These are phyloP conservation scores for Prunus davidiana DNA, from an alignment of 306 rosid species.

Conservation along the genomic window DNA sequence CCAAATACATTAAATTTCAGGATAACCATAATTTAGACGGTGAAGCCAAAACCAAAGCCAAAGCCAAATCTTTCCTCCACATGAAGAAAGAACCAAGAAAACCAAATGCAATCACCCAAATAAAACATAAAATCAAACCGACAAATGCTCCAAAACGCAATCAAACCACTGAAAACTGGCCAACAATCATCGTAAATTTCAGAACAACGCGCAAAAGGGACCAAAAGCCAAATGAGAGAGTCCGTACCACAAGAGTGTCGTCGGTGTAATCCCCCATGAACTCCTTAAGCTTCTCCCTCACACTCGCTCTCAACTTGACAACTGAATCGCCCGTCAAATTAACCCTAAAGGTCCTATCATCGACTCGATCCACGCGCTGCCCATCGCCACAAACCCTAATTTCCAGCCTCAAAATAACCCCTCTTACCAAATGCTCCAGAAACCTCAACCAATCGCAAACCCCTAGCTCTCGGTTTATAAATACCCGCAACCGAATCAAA, in stretches of 20 bases:
- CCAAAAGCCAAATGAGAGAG: slow-evolving; percentile 3
- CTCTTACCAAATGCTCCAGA: neutral
- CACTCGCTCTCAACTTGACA: slow-evolving; percentile 50
- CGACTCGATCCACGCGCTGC: slow-evolving; percentile 71
- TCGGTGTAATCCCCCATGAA: slow-evolving; percentile 96
- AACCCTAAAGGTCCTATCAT: slow-evolving; percentile 53
- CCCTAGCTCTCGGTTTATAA: slow-evolving; percentile 29
- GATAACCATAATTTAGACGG: neutral
- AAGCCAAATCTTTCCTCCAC: neutral
- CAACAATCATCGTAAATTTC: neutral
- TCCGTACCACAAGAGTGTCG: slow-evolving; percentile 90
- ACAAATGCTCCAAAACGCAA: neutral
- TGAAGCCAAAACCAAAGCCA: neutral
- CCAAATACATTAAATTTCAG: neutral
- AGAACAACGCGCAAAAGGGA: neutral
- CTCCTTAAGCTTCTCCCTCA: slow-evolving; percentile 84
- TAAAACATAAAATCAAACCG: neutral
- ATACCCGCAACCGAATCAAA: neutral
- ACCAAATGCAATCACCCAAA: neutral
- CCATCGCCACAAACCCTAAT: slow-evolving; percentile 69
- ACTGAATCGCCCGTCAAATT: slow-evolving; percentile 61
- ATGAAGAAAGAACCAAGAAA: neutral
- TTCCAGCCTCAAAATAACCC: neutral
- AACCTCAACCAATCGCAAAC: slow-evolving; percentile 32
- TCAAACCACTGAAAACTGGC: neutral